Percentiles rank a stretch among this genome's conserved stretches.
Evolutionary conservation across 768 basidiomycete genomes (phyloP).

Genomic region (Mycena metata): DNA sequence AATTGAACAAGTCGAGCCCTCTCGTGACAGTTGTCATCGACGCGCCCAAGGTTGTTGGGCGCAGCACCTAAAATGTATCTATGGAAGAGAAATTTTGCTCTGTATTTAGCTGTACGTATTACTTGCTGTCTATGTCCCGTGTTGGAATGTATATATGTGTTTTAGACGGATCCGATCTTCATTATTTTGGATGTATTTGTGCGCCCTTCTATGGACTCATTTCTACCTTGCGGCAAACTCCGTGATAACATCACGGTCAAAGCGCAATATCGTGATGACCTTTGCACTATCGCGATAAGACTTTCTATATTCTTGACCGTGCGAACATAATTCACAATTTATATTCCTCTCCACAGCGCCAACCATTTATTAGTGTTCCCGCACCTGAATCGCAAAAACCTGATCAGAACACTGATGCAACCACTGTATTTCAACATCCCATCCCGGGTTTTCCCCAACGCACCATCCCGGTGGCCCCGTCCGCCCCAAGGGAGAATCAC

Average conservation of each 20-base stretch:
- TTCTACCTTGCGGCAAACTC: background rate
- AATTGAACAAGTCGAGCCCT: background rate
- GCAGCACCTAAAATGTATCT: constrained; percentile 29
- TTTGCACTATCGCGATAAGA: no score
- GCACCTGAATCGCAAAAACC: background rate
- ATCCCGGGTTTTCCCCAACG: constrained; percentile 48
- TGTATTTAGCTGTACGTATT: constrained; percentile 33
- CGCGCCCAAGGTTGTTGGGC: constrained; percentile 32
- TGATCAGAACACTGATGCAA: no score
- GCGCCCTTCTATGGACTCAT: no score
- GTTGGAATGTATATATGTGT: constrained; percentile 6
- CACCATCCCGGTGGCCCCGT: constrained; percentile 52
- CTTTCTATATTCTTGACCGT: no score
- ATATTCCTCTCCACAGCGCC: no score
- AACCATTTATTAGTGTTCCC: no score
- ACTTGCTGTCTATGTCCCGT: no score
- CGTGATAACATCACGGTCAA: constrained; percentile 14
- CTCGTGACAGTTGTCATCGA: constrained; percentile 4
- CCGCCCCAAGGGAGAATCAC: no score
- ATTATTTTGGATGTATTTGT: no score
- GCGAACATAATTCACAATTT: no score
- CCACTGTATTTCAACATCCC: no score
- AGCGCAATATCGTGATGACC: background rate
- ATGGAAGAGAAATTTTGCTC: constrained; percentile 24
- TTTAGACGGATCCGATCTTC: no score